Evolutionary conservation across 2,329 filamentous ascomycete genomes (phyloP).

Genomic region (Penicillium hordei): DNA sequence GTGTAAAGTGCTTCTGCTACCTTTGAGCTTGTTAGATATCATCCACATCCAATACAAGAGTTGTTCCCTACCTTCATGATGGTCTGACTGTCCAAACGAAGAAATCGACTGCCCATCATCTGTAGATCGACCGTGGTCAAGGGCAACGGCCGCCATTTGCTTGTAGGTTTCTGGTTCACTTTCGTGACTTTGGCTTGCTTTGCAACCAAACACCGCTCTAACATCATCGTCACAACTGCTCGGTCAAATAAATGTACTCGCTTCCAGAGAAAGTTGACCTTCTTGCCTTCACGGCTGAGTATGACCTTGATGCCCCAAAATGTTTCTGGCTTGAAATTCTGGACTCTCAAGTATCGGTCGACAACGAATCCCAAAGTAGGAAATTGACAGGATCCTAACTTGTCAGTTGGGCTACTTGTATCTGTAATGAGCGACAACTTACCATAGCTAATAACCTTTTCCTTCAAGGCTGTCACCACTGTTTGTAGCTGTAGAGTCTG

Average conservation of each 20-base stretch:
- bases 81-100: conserved; percentile 85
- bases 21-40: conserved; percentile 26
- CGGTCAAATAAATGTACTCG: conserved; percentile 85
- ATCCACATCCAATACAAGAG: not conserved
- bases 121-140: conserved; percentile 95
- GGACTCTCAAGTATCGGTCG: conserved; percentile 89
- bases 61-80: conserved; percentile 68
- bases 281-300: conserved; percentile 73
- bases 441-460: conserved; percentile 79
- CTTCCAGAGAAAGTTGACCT: conserved; percentile 81
- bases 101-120: conserved; percentile 85
- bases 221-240: conserved; percentile 74
- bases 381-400: conserved; percentile 83
- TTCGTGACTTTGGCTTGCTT: conserved; percentile 77
- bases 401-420: not conserved
- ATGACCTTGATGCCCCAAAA: conserved; percentile 92
- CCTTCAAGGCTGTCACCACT: conserved; percentile 66
- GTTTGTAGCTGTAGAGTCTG: conserved; percentile 75
- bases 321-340: conserved; percentile 85
- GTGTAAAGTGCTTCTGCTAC: conserved; percentile 84
- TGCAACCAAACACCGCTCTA: conserved; percentile 77
- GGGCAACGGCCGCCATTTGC: conserved; percentile 90
- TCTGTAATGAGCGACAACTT: conserved; percentile 20
- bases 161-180: conserved; percentile 86
- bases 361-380: conserved; percentile 96